A percentile compares a stretch with the other conserved stretches of the same genome.
Evolutionary conservation across 2,329 filamentous ascomycete species (phyloP).

Genomic region (Aureobasidium subglaciale): DNA sequence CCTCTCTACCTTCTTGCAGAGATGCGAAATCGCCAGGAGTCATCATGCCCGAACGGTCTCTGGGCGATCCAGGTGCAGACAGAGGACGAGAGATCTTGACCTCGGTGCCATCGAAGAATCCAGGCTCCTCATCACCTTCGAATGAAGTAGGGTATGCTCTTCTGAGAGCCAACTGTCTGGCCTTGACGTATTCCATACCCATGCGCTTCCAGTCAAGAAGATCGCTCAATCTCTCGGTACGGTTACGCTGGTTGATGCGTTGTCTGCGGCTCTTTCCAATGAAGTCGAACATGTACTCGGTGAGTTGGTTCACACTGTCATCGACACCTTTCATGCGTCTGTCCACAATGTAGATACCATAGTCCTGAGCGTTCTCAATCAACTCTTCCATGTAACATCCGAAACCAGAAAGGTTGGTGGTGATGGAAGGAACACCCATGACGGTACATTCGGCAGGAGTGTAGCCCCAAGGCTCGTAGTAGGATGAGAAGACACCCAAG

Average conservation of each 20-base stretch:
- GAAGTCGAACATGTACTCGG: constrained; percentile 90
- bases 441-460: constrained; percentile 97
- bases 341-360: constrained; percentile 98
- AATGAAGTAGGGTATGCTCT: constrained; percentile 89
- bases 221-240: constrained; percentile 90
- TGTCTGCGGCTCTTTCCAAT: constrained; percentile 87
- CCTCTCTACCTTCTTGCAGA: constrained; percentile 87
- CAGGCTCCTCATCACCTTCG: constrained; percentile 66
- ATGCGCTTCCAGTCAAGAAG: constrained; percentile 98
- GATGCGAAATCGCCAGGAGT: constrained; percentile 97
- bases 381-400: constrained; percentile 99
- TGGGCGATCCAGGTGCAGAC: constrained; percentile 86
- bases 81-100: constrained; percentile 93
- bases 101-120: constrained; percentile 87
- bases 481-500: constrained; percentile 89
- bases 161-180: constrained; percentile 81
- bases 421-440: constrained; percentile 98
- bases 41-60: constrained; percentile 94
- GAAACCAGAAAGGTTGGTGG: constrained; percentile 94
- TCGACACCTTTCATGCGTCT: constrained; percentile 91
- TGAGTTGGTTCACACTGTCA: constrained; percentile 92
- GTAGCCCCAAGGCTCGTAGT: constrained; percentile 99
- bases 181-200: constrained; percentile 99
- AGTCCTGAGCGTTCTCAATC: constrained; percentile 95
- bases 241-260: constrained; percentile 96